phyloP scores from a whole-genome alignment of 768 basidiomycete species.

The Russula griseocarnosa region DNA sequence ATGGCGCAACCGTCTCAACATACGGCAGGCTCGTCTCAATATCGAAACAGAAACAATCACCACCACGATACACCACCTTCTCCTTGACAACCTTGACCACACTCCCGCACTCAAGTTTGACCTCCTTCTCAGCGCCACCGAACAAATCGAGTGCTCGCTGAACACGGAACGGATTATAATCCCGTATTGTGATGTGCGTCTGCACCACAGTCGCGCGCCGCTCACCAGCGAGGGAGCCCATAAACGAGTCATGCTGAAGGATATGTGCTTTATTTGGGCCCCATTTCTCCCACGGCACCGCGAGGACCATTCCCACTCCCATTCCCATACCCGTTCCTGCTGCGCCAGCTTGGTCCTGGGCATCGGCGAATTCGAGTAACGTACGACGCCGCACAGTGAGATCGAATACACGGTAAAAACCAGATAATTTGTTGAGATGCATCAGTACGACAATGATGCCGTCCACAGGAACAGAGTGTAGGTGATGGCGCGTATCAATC shows the following conservation, averaged over 20 bases:
- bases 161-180: conserved; percentile 14
- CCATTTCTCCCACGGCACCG: conserved; percentile 12
- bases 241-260: neutral
- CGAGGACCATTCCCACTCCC: too few relatives aligned
- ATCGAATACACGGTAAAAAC: too few relatives aligned
- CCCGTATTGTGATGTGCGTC: conserved; percentile 3
- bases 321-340: too few relatives aligned
- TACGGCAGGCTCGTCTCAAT: conserved; percentile 6
- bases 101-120: neutral
- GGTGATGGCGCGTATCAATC: neutral
- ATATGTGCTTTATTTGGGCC: neutral
- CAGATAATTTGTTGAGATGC: too few relatives aligned
- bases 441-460: too few relatives aligned
- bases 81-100: neutral
- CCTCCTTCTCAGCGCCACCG: neutral
- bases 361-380: neutral
- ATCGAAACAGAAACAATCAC: conserved; percentile 8
- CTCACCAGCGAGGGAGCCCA: conserved; percentile 11
- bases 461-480: conserved; percentile 5
- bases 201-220: conserved; percentile 4
- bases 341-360: too few relatives aligned
- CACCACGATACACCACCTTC: neutral
- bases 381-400: conserved; percentile 11
- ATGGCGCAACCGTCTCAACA: conserved; percentile 16
- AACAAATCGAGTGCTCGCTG: neutral